A percentile compares a stretch with the other conserved stretches of the same genome.
phyloP scores from a whole-genome alignment of 495 filamentous ascomycete genomes.

The Parathielavia hyrcaniae region DNA sequence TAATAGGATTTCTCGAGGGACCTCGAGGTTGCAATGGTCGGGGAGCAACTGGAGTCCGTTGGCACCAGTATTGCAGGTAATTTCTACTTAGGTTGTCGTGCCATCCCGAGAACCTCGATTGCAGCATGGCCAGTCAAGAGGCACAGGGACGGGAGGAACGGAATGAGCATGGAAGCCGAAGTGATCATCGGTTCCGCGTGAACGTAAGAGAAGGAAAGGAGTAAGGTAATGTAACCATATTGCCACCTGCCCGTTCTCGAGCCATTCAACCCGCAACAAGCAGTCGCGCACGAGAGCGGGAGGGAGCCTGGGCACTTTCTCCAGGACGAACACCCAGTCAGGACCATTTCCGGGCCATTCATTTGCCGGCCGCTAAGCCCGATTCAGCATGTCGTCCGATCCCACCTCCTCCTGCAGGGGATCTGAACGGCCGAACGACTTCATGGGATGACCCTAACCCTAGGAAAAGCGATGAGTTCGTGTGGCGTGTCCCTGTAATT shows the following conservation, averaged over 20 bases:
- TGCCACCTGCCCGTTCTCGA: conserved; percentile 4
- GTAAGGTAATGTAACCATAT: conserved; percentile 12
- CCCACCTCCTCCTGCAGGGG: neutral
- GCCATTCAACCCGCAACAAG: conserved; percentile 1
- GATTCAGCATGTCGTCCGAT: conserved; percentile 12
- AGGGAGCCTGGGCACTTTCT: neutral
- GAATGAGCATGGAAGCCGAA: neutral
- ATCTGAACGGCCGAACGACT: too few relatives aligned
- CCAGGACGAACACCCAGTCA: neutral
- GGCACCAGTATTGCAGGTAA: conserved; percentile 5
- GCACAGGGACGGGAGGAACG: neutral
- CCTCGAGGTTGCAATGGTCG: neutral
- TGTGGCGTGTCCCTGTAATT: neutral
- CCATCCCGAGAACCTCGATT: neutral
- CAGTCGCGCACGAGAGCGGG: neutral
- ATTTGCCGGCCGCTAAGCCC: neutral
- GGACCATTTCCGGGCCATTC: neutral
- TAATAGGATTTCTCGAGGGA: neutral
- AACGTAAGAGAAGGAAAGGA: conserved; percentile 2
- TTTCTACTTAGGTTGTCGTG: conserved; percentile 4
- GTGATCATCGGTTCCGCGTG: conserved; percentile 4
- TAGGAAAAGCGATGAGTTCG: neutral
- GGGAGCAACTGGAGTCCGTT: neutral
- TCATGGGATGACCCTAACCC: conserved; percentile 10
- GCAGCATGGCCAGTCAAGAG: neutral